These are phyloP conservation scores for Macroventuria anomochaeta DNA, from an alignment of 2,329 filamentous ascomycete genomes.

Conservation along the genomic window DNA sequence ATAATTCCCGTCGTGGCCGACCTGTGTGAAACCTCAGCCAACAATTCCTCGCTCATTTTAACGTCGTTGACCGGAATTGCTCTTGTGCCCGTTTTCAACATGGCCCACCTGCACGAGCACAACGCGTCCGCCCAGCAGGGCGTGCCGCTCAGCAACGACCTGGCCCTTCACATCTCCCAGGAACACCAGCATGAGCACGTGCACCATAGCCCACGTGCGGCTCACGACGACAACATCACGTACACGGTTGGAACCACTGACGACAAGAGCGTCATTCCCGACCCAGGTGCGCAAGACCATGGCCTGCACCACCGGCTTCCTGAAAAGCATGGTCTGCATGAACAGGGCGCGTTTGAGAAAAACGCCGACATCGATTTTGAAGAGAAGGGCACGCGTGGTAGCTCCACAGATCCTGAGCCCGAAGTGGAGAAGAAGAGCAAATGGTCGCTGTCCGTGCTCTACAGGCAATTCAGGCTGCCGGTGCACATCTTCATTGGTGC, in stretches of 20 bases:
- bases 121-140: constrained; percentile 45
- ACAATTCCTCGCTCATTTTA: constrained; percentile 37
- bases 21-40: constrained; percentile 14
- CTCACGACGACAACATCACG: constrained; percentile 35
- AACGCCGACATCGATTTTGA: constrained; percentile 45
- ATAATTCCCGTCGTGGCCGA: constrained; percentile 37
- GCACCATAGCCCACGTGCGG: constrained; percentile 45
- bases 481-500: constrained; percentile 53
- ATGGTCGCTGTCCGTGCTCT: constrained; percentile 26
- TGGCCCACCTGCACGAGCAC: constrained; percentile 44
- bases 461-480: constrained; percentile 52
- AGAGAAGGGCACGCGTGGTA: constrained; percentile 49
- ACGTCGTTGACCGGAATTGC: constrained; percentile 35
- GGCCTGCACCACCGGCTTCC: constrained; percentile 45
- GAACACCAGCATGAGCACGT: constrained; percentile 50
- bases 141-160: constrained; percentile 44
- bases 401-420: constrained; percentile 29
- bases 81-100: constrained; percentile 38
- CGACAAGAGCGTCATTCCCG: constrained; percentile 42
- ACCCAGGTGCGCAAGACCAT: constrained; percentile 50
- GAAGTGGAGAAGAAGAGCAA: constrained; percentile 31
- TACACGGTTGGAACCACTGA: constrained; percentile 48
- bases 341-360: constrained; percentile 43
- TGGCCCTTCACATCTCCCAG: constrained; percentile 45
- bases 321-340: constrained; percentile 31